Evolutionary conservation across 1,284 basidiomycete genomes (phyloP), one percentile per base, ranked within the genome.

Genomic region (Mycosarcoma mackinlayi): DNA sequence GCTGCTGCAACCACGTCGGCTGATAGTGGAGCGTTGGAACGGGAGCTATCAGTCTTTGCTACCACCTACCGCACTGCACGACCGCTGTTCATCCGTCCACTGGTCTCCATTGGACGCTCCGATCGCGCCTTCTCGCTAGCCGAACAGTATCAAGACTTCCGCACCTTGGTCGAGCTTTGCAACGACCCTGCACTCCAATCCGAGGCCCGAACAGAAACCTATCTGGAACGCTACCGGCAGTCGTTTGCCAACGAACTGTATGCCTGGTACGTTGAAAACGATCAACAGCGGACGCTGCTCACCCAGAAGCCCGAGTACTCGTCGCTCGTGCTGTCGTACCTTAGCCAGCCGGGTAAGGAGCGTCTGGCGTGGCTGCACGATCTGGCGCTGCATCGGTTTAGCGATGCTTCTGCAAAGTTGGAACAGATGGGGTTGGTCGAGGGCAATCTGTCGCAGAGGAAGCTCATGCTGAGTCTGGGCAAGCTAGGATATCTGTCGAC

Each of bases 391-490:
- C 85, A 85, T 19, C 86, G 88, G 34, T 92, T 89, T 79, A 87
- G 86, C 8, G 83, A 85, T 4, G 92, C 93, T 2, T 89, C 90
- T 1, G 76, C 83, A 16, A 87, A 89, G 11, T 85, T 98, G 34
- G 56, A 60, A 13, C 75, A 79, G 16, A 87, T 91, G 5, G 83
- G 85, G 14, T 80, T 83, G 21, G 89, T 89, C 6, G 83, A 83
- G 4, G 89, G 89, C 84, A 31, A 39, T 13, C 18, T 73, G 31
- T 33, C 37, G 18, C 66, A 68, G 37, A 45, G 79, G 38, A 46
- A 96, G 92, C 85, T 95, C 46, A 90, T 94, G 86, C 87, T 95
- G 53, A 94, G 93, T 77, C 88, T 98, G 27, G 91, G 91, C 39
- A 98, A 98, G 84, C 87, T 98, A 6, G 86, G 91, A 0, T 88